A percentile compares a stretch with the other conserved stretches of the same genome.
Conservation (phyloP, 768 basidiomycete genomes). For the Naganishia vaughanmartiniae region DNA sequence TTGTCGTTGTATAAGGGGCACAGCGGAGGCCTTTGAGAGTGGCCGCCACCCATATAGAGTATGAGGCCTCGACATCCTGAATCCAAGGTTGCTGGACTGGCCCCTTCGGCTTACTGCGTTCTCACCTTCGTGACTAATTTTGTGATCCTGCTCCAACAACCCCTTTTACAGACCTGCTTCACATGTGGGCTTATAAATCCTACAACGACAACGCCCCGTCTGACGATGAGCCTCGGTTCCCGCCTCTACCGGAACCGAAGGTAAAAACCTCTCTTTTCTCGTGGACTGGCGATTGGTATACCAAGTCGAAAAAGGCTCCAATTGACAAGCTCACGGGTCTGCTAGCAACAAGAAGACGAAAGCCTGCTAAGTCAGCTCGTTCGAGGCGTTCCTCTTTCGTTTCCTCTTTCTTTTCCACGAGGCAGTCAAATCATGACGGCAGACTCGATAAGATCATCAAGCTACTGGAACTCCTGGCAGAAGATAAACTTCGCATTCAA, state of each 20-base stretch:
- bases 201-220: constrained; percentile 26
- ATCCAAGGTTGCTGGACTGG: background rate
- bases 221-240: constrained; percentile 6
- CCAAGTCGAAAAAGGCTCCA: background rate
- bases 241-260: background rate
- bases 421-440: background rate
- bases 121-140: background rate
- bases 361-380: too few species aligned
- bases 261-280: background rate
- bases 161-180: background rate
- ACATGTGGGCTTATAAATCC: constrained; percentile 23
- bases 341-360: background rate
- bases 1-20: background rate
- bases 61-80: background rate
- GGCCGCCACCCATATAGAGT: background rate
- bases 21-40: background rate
- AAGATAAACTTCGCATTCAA: background rate
- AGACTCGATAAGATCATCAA: constrained; percentile 14
- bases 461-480: background rate
- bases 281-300: background rate
- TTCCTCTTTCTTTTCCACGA: constrained; percentile 1
- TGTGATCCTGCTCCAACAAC: too few species aligned
- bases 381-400: background rate
- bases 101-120: background rate
- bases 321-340: background rate